phyloP scores from a whole-genome alignment of 257 asterid genomes.

The Forsythia viridissima region DNA sequence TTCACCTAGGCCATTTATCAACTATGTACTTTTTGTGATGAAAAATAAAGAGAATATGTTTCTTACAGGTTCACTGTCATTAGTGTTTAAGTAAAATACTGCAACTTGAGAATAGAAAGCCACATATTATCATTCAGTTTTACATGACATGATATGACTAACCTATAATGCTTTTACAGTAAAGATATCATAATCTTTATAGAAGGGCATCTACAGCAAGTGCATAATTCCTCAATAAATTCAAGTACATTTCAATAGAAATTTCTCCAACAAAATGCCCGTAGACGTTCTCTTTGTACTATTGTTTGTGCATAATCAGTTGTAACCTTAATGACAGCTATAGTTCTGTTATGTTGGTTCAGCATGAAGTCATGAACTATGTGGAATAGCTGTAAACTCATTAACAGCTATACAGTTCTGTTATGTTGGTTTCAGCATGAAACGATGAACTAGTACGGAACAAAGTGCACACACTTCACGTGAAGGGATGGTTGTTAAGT shows the following conservation, averaged over 20 bases:
- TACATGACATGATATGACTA: not conserved
- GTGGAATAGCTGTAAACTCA: too few relatives aligned
- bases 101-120: too few relatives aligned
- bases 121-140: too few relatives aligned
- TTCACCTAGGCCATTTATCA: not conserved
- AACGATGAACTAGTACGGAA: not conserved
- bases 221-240: too few relatives aligned
- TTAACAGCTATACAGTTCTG: not conserved
- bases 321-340: not conserved
- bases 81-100: not conserved
- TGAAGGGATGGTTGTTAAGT: not conserved
- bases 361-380: too few relatives aligned
- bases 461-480: not conserved
- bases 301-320: not conserved
- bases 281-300: too few relatives aligned
- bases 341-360: too few relatives aligned
- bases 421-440: not conserved
- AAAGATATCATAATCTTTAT: too few relatives aligned
- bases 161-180: not conserved
- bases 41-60: too few relatives aligned
- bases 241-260: too few relatives aligned
- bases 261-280: too few relatives aligned
- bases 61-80: not conserved
- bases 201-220: too few relatives aligned
- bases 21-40: not conserved